Evolutionary conservation across 2,329 filamentous ascomycete species (phyloP).

Genomic region (Aspergillus sp.): DNA sequence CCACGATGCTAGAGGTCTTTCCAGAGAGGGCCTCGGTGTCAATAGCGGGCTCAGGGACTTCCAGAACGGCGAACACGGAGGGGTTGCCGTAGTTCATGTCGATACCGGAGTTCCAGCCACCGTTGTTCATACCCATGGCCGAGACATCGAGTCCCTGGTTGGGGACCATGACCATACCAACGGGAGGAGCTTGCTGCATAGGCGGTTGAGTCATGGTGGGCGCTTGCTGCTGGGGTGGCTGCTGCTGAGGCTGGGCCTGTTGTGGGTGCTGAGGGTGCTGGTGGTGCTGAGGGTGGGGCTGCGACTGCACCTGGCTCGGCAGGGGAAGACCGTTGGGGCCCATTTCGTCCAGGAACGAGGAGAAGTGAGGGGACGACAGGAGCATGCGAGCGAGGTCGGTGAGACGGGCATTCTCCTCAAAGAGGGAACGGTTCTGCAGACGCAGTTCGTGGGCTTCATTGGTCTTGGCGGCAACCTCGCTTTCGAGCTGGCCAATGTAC

Average conservation of each 20-base stretch:
- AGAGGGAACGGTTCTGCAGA: constrained; percentile 75
- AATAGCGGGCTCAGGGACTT: constrained; percentile 65
- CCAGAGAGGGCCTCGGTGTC: constrained; percentile 66
- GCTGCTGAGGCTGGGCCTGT: constrained; percentile 44
- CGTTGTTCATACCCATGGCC: constrained; percentile 61
- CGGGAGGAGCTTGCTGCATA: constrained; percentile 59
- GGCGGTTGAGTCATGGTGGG: constrained; percentile 41
- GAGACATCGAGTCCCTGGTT: constrained; percentile 76
- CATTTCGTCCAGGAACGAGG: constrained; percentile 72
- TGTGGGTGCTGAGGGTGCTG: constrained; percentile 38
- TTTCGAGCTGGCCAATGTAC: constrained; percentile 93
- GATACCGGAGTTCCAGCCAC: constrained; percentile 49
- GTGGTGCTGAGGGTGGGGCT: constrained; percentile 37
- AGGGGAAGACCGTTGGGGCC: constrained; percentile 58
- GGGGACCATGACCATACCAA: constrained; percentile 80
- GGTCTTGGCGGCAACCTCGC: constrained; percentile 79
- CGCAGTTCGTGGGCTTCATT: constrained; percentile 81
- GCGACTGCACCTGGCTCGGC: constrained; percentile 42
- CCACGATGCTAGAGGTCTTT: constrained; percentile 63
- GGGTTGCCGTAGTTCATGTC: constrained; percentile 48
- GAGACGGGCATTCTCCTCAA: constrained; percentile 82
- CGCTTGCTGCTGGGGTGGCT: constrained; percentile 39
- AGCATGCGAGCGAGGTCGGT: constrained; percentile 79
- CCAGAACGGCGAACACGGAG: constrained; percentile 66
- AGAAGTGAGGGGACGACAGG: constrained; percentile 78